Conservation (phyloP, 2,329 filamentous ascomycete genomes). For the Fusarium annulatum region DNA sequence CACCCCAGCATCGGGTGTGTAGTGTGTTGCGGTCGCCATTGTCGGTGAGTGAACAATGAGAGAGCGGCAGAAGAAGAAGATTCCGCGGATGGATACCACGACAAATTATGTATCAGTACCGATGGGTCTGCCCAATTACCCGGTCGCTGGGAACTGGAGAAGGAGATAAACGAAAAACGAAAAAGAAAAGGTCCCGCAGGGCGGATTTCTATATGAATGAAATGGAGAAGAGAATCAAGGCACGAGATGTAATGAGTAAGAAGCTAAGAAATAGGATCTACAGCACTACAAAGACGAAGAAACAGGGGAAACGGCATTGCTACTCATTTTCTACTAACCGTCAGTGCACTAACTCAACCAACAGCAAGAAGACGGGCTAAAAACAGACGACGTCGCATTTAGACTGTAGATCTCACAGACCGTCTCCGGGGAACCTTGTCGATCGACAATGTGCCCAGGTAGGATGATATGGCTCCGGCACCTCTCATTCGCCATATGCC, state of each 20-base stretch:
- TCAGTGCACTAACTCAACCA: conserved; percentile 5
- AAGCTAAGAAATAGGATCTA: conserved; percentile 1
- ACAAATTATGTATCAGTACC: background rate
- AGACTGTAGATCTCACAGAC: conserved; percentile 22
- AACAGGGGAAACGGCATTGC: background rate
- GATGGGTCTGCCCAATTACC: background rate
- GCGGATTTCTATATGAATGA: background rate
- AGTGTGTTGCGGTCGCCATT: background rate
- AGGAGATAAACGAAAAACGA: background rate
- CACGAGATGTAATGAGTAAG: background rate
- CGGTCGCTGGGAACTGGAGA: background rate
- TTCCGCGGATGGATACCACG: background rate
- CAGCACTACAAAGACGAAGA: background rate
- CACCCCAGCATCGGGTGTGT: conserved; percentile 21
- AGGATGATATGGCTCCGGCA: background rate
- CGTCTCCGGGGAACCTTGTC: conserved; percentile 14
- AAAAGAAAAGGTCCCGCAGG: background rate
- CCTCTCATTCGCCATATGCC: background rate
- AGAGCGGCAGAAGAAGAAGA: background rate
- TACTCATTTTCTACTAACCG: background rate
- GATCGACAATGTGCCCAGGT: background rate
- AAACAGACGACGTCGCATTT: background rate
- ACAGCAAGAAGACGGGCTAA: background rate
- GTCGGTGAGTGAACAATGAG: background rate
- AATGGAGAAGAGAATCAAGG: background rate